phyloP scores from a whole-genome alignment of 2,329 filamentous ascomycete genomes.

The Epichloe bromicola region DNA sequence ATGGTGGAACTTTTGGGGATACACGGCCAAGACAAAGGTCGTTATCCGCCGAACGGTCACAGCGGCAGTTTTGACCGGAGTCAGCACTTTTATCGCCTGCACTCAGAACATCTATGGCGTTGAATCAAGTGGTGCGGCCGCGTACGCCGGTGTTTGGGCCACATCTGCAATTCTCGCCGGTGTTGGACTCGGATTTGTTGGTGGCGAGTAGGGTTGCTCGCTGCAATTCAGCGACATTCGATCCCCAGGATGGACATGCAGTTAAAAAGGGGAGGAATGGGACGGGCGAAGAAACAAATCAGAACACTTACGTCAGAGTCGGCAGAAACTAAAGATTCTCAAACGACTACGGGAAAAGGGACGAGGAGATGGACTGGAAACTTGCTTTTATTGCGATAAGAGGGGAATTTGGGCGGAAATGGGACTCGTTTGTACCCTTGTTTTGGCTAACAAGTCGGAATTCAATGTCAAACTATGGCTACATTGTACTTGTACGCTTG shows the following conservation, averaged over 20 bases:
- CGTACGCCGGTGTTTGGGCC: conserved; percentile 68
- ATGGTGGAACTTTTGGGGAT: conserved; percentile 60
- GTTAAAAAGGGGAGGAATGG: background rate
- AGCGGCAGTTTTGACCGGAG: conserved; percentile 41
- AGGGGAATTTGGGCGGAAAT: background rate
- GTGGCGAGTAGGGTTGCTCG: conserved; percentile 23
- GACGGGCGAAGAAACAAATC: background rate
- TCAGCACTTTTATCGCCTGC: conserved; percentile 51
- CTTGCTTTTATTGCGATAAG: background rate
- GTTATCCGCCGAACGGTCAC: conserved; percentile 51
- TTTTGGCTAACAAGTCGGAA: background rate
- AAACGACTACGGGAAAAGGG: background rate
- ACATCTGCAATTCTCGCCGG: conserved; percentile 48
- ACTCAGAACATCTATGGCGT: conserved; percentile 56
- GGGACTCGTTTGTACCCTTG: background rate
- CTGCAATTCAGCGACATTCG: background rate
- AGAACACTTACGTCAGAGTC: background rate
- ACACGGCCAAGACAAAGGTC: conserved; percentile 46
- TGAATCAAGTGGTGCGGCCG: conserved; percentile 53
- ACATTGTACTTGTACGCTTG: background rate
- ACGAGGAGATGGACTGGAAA: background rate
- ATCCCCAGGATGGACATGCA: no score
- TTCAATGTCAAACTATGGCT: background rate
- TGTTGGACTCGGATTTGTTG: conserved; percentile 36
- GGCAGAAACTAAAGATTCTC: background rate